A percentile compares a stretch with the other conserved stretches of the same genome.
phyloP scores from a whole-genome alignment of 345 rosid species.

The Gossypium stocksii region DNA sequence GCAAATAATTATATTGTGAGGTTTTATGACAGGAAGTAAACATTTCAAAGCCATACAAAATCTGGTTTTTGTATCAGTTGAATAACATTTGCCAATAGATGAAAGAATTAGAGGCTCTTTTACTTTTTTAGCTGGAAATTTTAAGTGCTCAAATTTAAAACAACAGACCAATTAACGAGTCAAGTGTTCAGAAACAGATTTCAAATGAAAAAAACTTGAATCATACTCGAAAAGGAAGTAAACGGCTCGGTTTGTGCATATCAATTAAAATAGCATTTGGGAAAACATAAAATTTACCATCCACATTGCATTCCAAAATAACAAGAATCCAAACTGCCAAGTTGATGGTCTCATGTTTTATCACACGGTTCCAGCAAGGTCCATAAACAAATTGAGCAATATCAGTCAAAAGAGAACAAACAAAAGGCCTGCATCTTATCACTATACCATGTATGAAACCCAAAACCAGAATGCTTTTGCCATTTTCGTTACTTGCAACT shows the following conservation, averaged over 20 bases:
- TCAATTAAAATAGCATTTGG: neutral
- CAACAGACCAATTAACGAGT: too few relatives aligned
- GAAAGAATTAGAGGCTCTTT: neutral
- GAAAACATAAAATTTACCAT: neutral
- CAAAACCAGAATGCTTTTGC: slow-evolving; percentile 17
- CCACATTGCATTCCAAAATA: neutral
- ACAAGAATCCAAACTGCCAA: neutral
- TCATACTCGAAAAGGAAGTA: too few relatives aligned
- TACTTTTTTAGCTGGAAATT: too few relatives aligned
- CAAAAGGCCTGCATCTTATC: slow-evolving; percentile 4
- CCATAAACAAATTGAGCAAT: neutral
- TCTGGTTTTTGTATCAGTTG: neutral
- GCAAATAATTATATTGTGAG: slow-evolving; percentile 1
- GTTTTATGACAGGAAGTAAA: neutral
- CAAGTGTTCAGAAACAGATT: too few relatives aligned
- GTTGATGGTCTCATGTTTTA: neutral
- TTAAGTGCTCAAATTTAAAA: too few relatives aligned
- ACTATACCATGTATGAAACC: slow-evolving; percentile 14
- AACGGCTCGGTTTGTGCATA: too few relatives aligned
- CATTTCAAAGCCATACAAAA: neutral
- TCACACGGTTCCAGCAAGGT: neutral
- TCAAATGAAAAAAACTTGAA: too few relatives aligned
- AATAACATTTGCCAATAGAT: neutral
- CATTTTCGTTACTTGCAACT: slow-evolving; percentile 13
- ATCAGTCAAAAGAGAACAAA: slow-evolving; percentile 4